phyloP scores from a whole-genome alignment of 2,329 filamentous ascomycete genomes.

The Drechslerella stenobrocha region DNA sequence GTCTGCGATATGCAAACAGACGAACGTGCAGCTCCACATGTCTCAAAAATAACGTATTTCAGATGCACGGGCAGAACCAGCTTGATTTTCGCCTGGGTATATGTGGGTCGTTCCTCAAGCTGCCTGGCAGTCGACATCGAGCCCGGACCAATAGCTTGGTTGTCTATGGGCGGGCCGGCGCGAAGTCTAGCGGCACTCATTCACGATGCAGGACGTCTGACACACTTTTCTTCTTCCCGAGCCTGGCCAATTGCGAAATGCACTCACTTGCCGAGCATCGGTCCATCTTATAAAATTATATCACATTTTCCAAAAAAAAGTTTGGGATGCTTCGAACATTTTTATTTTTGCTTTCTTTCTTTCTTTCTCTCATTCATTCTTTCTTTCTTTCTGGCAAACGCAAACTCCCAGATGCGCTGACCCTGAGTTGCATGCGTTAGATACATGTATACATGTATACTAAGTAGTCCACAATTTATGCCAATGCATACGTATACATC shows the following conservation, averaged over 20 bases:
- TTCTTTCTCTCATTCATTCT: too few species aligned
- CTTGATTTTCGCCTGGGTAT: not conserved
- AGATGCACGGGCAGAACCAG: too few species aligned
- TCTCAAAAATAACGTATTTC: too few species aligned
- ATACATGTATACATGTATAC: not conserved
- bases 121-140: too few species aligned
- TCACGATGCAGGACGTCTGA: too few species aligned
- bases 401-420: not conserved
- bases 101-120: too few species aligned
- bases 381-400: not conserved
- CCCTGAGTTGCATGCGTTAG: not conserved
- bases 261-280: not conserved
- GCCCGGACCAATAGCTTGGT: not conserved
- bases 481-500: not conserved
- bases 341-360: not conserved
- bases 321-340: not conserved
- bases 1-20: not conserved
- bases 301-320: slow-evolving; percentile 5
- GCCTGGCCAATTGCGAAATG: not conserved
- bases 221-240: not conserved
- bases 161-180: not conserved
- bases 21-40: too few species aligned
- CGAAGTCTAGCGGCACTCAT: not conserved
- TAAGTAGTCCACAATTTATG: not conserved
- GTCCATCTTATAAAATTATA: not conserved